Evolutionary conservation across 805 yeast species (phyloP), one percentile per base, ranked within the genome.

Genomic region (Candida chilensis): DNA sequence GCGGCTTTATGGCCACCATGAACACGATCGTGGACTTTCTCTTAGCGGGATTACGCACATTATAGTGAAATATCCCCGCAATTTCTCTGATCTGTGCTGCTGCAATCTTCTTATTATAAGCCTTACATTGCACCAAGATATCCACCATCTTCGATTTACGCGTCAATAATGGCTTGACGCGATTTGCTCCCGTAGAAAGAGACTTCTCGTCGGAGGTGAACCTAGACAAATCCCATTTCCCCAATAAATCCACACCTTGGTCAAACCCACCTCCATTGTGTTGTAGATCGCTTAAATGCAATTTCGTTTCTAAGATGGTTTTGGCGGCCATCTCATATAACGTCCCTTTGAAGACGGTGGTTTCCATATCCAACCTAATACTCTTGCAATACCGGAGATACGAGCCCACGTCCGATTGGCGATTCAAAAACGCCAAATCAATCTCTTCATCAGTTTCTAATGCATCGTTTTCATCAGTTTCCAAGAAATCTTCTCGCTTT

Each of bases 181-280:
- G 32, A 22, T 37, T 47, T 4, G 35, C 36, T 15, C 11, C 18
- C 4, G 32, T 28, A 14, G 40, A 27, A 10, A 20, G 33, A 12
- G 24, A 14, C 13, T 27, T 21, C 16, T 17, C 17, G 20, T 36
- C 43, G 43, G 42, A 46, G 45, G 25, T 37, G 40, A 17, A 36
- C 17, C 32, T 30, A 29, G 39, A 32, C 28, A 64, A 45, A 32
- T 67, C 50, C 79, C 80, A 73, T 25, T 53, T 53, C 0, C 78
- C 79, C 14, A 67, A 43, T 4, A 75, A 44, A 41, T 75, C 82
- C 4, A 74, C 52, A 0, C 82, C 82, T 31, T 65, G 58, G 39
- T 75, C 82, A 29, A 64, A 61, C 2, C 73, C 55, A 2, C 80
- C 78, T 1, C 82, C 82, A 24, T 57, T 62, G 25, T 70, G 64